phyloP scores from a whole-genome alignment of 148 eudicot species.

The Chenopodium quinoa region DNA sequence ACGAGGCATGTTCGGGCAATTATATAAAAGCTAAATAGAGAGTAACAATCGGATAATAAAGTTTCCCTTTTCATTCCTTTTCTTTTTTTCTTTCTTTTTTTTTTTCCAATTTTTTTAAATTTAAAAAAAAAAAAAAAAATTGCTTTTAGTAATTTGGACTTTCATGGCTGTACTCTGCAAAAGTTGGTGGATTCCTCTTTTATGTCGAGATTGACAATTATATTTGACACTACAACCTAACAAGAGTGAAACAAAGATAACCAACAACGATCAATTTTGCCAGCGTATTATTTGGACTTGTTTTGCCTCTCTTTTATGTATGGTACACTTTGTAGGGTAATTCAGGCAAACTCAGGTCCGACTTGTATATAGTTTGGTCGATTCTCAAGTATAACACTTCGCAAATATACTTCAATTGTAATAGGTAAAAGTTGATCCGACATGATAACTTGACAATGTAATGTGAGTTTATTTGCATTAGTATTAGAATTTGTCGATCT shows the following conservation, averaged over 20 bases:
- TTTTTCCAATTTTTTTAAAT: too few species aligned
- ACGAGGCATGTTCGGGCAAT: slow-evolving; percentile 19
- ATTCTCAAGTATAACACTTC: too few species aligned
- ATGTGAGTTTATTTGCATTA: too few species aligned
- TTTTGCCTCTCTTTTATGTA: background rate
- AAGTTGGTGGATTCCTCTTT: slow-evolving; percentile 8
- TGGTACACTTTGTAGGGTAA: background rate
- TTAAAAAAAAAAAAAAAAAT: too few species aligned
- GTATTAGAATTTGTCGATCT: too few species aligned
- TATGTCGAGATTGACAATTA: slow-evolving; percentile 6
- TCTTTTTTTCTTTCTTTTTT: too few species aligned
- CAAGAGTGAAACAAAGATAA: background rate
- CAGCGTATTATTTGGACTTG: background rate
- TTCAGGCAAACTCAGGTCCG: background rate
- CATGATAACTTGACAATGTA: too few species aligned
- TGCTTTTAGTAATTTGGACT: slow-evolving; percentile 1
- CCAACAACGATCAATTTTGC: slow-evolving; percentile 11
- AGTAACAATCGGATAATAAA: background rate
- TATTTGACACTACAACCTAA: slow-evolving; percentile 11
- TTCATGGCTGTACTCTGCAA: slow-evolving; percentile 11
- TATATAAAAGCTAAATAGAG: background rate
- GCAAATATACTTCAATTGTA: too few species aligned
- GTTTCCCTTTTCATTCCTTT: background rate
- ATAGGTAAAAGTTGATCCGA: too few species aligned
- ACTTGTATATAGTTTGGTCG: background rate